Evolutionary conservation across 768 basidiomycete species (phyloP).

Genomic region (Collybiopsis confluens): DNA sequence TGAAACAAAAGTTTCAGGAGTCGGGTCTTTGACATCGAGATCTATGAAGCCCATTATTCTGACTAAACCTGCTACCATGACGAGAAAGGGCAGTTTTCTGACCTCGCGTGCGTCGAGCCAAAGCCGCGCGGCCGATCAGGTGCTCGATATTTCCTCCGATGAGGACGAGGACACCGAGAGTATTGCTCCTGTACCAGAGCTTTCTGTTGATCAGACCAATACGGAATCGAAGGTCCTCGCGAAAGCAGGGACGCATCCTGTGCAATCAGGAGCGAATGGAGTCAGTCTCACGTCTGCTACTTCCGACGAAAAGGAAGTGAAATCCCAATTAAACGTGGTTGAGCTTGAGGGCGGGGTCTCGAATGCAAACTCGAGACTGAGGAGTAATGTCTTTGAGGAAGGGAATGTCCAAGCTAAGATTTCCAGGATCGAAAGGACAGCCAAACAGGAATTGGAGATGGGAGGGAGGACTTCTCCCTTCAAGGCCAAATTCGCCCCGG

Average conservation of each 20-base stretch:
- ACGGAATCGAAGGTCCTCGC: background rate
- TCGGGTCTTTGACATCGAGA: background rate
- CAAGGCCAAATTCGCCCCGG: background rate
- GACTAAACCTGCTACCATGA: background rate
- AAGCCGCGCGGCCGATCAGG: constrained; percentile 16
- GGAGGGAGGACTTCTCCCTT: background rate
- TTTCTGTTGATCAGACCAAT: background rate
- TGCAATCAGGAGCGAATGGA: background rate
- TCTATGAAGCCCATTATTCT: background rate
- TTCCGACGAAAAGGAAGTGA: background rate
- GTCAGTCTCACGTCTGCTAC: background rate
- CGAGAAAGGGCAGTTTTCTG: constrained; percentile 4
- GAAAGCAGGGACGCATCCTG: background rate
- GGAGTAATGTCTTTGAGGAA: background rate
- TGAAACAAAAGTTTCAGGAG: background rate
- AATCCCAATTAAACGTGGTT: background rate
- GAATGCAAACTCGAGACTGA: background rate
- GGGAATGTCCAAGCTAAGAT: constrained; percentile 6
- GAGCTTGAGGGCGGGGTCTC: too few species aligned
- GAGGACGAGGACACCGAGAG: constrained; percentile 34
- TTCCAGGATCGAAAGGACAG: constrained; percentile 9
- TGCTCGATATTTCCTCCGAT: constrained; percentile 40
- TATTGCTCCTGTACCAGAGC: too few species aligned
- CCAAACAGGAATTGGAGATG: background rate
- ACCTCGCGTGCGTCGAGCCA: background rate